Percentiles rank a stretch among this genome's conserved stretches.
Evolutionary conservation across 768 basidiomycete genomes (phyloP).

Genomic region (Kwoniella heveanensis): DNA sequence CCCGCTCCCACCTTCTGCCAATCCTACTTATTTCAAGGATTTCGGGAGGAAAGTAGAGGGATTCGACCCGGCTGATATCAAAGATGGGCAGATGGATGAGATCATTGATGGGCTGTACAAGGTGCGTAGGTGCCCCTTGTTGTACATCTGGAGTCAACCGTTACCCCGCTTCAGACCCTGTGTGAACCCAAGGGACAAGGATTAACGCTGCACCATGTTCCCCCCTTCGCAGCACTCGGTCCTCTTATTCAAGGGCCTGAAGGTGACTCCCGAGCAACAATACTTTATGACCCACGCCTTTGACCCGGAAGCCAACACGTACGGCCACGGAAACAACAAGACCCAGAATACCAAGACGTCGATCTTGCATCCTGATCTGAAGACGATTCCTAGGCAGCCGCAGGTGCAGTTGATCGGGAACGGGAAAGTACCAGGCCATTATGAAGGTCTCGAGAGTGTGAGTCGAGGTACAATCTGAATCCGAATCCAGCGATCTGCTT

Average conservation of each 20-base stretch:
- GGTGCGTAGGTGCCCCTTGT: no score
- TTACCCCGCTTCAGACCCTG: no score
- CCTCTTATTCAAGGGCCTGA: conserved; percentile 72
- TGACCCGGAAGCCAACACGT: conserved; percentile 66
- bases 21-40: conserved; percentile 66
- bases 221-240: conserved; percentile 71
- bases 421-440: conserved; percentile 69
- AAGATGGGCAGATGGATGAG: conserved; percentile 67
- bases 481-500: not conserved
- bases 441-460: conserved; percentile 72
- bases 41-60: conserved; percentile 80
- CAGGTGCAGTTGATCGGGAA: conserved; percentile 93
- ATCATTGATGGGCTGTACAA: conserved; percentile 75
- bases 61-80: conserved; percentile 65
- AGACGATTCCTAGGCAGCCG: conserved; percentile 82
- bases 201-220: no score
- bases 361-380: conserved; percentile 84
- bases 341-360: conserved; percentile 72
- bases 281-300: conserved; percentile 85
- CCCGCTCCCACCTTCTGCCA: conserved; percentile 71
- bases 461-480: conserved; percentile 13
- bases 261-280: conserved; percentile 77
- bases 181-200: no score
- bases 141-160: no score
- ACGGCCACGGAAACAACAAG: conserved; percentile 89